Base-by-base conservation (phyloP, 805 yeast genomes). In the Dipodascus geniculatus region DNA sequence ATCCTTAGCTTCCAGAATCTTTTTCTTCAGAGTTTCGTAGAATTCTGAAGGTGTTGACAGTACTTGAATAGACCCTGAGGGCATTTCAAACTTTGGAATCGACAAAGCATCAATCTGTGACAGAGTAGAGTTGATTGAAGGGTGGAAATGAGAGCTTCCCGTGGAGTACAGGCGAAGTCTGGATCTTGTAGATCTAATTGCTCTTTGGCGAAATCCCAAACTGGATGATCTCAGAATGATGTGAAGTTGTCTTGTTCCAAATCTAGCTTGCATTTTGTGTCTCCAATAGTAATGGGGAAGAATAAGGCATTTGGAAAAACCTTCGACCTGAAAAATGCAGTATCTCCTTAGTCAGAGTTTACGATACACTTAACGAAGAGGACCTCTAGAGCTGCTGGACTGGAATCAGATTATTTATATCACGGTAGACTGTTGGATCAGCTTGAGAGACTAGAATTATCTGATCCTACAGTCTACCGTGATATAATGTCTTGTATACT, bases 41-140 rank as follows among this genome's bases (percentile, higher is more conserved):
- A 93, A 93, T n/a, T 75, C 80, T 0, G 64, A 71, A 0, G 99
- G 99, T 53, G 75, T 74, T 22, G 72, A 71, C 31, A 90, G 58
- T 17, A 90, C 77, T 48, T 76, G 77, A 42, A 89, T 77, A 56
- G 84, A 80, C 42, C 74, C 79, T 20, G 71, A 68, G 4, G 71
- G 67, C 31, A 87, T 64, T 52, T 76, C 76, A 63, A 87, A 88
- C 42, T 87, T 72, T 2, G 91, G 91, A n/a, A 38, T 38, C 1
- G 85, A 80, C 2, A 83, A 67, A 44, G 75, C 67, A 60, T 85
- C 87, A 49, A 85, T 64, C 63, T 81, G 85, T 24, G 55, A 38
- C 48, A 62, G 50, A 2, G 62, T 59, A 20, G 62, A 51, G 42
- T 56, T 53, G 42, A 61, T 52, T 51, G 59, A 56, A 28, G 59